phyloP scores from a whole-genome alignment of 805 yeast species.

The Blastobotrys chiropterorum region DNA sequence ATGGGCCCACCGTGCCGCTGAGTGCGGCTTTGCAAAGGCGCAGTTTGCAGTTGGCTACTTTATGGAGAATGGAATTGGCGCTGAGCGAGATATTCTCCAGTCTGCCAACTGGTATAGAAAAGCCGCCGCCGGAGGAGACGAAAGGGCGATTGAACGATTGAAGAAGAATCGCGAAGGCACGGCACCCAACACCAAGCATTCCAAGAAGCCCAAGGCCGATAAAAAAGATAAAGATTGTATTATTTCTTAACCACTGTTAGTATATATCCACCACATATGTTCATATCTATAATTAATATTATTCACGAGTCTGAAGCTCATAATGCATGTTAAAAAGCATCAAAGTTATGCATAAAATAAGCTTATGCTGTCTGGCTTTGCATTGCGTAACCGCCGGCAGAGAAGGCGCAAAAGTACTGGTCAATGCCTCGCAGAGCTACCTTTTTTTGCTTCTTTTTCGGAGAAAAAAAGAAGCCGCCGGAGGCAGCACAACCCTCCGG shows the following conservation, averaged over 20 bases:
- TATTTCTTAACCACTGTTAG: background rate
- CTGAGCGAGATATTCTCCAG: constrained; percentile 47
- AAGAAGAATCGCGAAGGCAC: constrained; percentile 9
- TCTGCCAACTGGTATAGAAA: constrained; percentile 70
- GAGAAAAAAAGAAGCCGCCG: too few species aligned
- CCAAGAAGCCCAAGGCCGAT: background rate
- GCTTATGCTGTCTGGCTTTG: too few species aligned
- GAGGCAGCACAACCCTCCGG: too few species aligned
- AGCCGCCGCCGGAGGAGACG: constrained; percentile 61
- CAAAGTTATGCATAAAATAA: too few species aligned
- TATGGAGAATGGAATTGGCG: constrained; percentile 82
- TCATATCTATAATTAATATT: background rate
- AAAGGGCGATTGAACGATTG: constrained; percentile 39
- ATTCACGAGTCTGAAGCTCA: too few species aligned
- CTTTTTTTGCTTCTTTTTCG: too few species aligned
- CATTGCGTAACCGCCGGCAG: too few species aligned
- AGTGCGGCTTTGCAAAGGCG: constrained; percentile 67
- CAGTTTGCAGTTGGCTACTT: constrained; percentile 81
- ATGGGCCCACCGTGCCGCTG: constrained; percentile 90
- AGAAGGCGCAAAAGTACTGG: too few species aligned
- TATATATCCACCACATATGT: background rate
- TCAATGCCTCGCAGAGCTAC: too few species aligned
- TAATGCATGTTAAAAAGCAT: too few species aligned
- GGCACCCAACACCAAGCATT: background rate
- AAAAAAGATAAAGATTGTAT: constrained; percentile 6